These are phyloP conservation scores for Athelia psychrophila DNA, from an alignment of 1,284 basidiomycete genomes.

Conservation along the genomic window DNA sequence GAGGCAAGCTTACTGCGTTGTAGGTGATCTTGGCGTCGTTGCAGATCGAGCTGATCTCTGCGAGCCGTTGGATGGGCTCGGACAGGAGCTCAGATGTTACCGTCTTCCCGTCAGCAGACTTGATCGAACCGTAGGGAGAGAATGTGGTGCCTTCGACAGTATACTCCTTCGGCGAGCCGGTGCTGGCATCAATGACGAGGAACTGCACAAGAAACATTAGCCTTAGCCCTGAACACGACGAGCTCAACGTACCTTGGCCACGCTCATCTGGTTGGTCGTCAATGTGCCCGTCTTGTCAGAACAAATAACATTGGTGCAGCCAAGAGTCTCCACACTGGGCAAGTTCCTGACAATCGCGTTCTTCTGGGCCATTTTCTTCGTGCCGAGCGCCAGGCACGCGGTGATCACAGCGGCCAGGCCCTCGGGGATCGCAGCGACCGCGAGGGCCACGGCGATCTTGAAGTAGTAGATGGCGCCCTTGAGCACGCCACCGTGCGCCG, in stretches of 20 bases:
- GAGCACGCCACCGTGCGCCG: conserved; percentile 83
- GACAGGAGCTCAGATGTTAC: conserved; percentile 57
- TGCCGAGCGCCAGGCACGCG: conserved; percentile 92
- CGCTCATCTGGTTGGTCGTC: conserved; percentile 96
- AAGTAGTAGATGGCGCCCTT: conserved; percentile 97
- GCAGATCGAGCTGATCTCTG: conserved; percentile 89
- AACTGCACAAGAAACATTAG: conserved; percentile 48
- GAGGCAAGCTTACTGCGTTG: conserved; percentile 54
- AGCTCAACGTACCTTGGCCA: conserved; percentile 64
- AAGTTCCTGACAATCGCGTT: conserved; percentile 95
- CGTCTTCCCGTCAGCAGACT: conserved; percentile 60
- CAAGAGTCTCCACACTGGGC: conserved; percentile 95
- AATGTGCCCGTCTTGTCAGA: conserved; percentile 97
- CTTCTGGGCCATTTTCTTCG: conserved; percentile 97
- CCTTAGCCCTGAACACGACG: background rate
- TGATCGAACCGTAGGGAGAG: conserved; percentile 77
- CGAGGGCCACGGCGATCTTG: conserved; percentile 96
- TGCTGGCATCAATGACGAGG: conserved; percentile 61
- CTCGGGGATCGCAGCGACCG: conserved; percentile 95
- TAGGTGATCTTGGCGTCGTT: conserved; percentile 93
- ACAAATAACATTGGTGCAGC: conserved; percentile 95
- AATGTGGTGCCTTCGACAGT: conserved; percentile 88
- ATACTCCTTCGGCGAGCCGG: conserved; percentile 63
- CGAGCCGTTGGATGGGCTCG: conserved; percentile 77
- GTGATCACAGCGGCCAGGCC: conserved; percentile 96